Evolutionary conservation across 768 basidiomycete genomes (phyloP).

Genomic region (Naganishia onofrii): DNA sequence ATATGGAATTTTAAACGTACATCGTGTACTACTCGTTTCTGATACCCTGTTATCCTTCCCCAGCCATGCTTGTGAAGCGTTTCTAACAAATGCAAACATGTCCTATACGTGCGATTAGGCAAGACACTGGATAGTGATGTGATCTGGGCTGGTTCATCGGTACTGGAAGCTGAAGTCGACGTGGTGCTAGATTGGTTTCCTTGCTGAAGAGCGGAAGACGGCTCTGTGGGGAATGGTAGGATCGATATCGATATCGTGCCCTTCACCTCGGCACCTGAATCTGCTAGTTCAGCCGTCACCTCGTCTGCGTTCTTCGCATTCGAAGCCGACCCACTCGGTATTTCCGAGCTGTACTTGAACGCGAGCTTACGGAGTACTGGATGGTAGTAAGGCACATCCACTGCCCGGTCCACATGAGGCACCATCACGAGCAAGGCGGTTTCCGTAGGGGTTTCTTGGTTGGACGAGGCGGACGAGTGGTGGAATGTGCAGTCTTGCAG

Average conservation of each 20-base stretch:
- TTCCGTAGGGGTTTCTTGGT: constrained; percentile 19
- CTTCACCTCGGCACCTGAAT: background rate
- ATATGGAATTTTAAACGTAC: constrained; percentile 36
- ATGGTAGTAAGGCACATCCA: constrained; percentile 79
- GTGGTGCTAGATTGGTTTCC: constrained; percentile 34
- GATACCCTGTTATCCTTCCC: constrained; percentile 75
- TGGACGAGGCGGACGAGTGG: background rate
- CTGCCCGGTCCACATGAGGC: constrained; percentile 53
- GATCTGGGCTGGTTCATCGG: constrained; percentile 25
- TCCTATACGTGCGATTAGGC: constrained; percentile 69
- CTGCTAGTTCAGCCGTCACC: background rate
- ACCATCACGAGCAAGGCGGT: constrained; percentile 50
- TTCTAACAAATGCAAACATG: constrained; percentile 74
- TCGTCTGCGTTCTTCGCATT: background rate
- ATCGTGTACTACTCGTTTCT: constrained; percentile 83
- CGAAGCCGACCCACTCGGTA: background rate
- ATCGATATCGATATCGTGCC: constrained; percentile 26
- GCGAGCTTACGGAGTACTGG: constrained; percentile 76
- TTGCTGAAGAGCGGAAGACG: constrained; percentile 7
- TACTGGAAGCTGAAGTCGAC: constrained; percentile 23
- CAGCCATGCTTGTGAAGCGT: constrained; percentile 83
- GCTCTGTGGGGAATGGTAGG: constrained; percentile 22
- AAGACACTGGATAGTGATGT: constrained; percentile 40
- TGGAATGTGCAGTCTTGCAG: constrained; percentile 77
- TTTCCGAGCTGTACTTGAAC: constrained; percentile 61